Evolutionary conservation across 768 basidiomycete species (phyloP).

Genomic region (Mycena indigotica): DNA sequence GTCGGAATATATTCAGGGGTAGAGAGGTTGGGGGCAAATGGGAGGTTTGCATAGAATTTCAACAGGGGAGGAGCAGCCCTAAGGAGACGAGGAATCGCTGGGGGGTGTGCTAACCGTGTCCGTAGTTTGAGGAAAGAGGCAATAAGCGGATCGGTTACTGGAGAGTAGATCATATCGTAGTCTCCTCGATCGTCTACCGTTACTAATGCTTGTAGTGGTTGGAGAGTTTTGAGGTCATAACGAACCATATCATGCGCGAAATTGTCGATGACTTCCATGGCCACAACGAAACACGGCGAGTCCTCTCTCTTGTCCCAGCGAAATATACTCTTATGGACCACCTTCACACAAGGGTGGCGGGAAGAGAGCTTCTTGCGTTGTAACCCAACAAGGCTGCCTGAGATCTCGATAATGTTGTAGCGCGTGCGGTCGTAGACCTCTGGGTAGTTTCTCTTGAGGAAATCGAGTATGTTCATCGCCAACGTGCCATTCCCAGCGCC

Average conservation of each 20-base stretch:
- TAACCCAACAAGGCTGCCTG: conserved; percentile 68
- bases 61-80: conserved; percentile 59
- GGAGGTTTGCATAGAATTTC: conserved; percentile 64
- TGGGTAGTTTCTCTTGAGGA: conserved; percentile 73
- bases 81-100: conserved; percentile 58
- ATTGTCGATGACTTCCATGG: conserved; percentile 97
- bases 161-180: conserved; percentile 80
- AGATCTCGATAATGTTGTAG: conserved; percentile 96
- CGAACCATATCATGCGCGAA: conserved; percentile 95
- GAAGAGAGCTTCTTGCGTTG: conserved; percentile 69
- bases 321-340: conserved; percentile 81
- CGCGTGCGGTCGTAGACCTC: conserved; percentile 92
- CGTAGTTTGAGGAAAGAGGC: conserved; percentile 75
- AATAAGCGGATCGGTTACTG: conserved; percentile 84
- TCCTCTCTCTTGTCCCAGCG: conserved; percentile 76
- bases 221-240: conserved; percentile 77
- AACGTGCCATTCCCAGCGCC: conserved; percentile 98
- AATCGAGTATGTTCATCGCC: conserved; percentile 85
- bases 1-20: conserved; percentile 91
- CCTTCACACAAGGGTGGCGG: conserved; percentile 65
- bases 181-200: conserved; percentile 79
- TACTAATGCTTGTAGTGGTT: conserved; percentile 84
- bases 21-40: conserved; percentile 90
- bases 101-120: conserved; percentile 55
- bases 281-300: conserved; percentile 89